Evolutionary conservation across 129 eudicot genomes (phyloP), one percentile per base, ranked within the genome.

Genomic region (Flaveria linearis): DNA sequence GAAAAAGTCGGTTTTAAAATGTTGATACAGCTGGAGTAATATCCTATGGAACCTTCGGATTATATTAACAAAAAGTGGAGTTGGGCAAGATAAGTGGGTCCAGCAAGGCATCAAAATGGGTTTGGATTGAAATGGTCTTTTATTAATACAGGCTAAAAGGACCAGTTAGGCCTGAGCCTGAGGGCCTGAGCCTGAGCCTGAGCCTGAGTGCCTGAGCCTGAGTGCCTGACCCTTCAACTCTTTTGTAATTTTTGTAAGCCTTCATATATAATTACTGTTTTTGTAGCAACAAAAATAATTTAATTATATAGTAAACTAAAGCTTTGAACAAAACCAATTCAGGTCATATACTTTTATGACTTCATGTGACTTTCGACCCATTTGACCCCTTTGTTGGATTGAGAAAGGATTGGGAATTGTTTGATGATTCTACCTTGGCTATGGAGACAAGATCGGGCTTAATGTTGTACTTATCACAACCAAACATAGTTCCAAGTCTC

Each of bases 381-480:
- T 60, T 28, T 28, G 68, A 62, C 5, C 43, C 12, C 5, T 62
- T 26, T 62, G 45, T 62, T 62, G 45, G 45, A 62, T 62, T 0
- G 14, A 15, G 45, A 62, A 28, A 28, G 26, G 70, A 23, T 36
- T 30, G 70, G 70, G 70, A 28, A 75, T 28, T 33, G 50, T 57
- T 57, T 70, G 14, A 56, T 6, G 28, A 72, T 61, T 78, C 39
- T 81, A 92, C 98, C 95, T 93, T 93, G 46, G 98, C 98, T 68
- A 93, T 0, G 30, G 98, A 81, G 65, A 93, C 98, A 72, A 93
- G 98, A 85, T 93, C 96, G 2, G 98, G 98, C 73, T 90, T 93
- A 78, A 93, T 90, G 67, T 89, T 89, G 82, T 90, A 93, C 74
- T 88, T 93, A 72, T 93, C 98, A 78, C 86, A 90, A 58, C 98